Evolutionary conservation across 768 basidiomycete genomes (phyloP), one percentile per base, ranked within the genome.

Genomic region (Psilocybe cyanescens): DNA sequence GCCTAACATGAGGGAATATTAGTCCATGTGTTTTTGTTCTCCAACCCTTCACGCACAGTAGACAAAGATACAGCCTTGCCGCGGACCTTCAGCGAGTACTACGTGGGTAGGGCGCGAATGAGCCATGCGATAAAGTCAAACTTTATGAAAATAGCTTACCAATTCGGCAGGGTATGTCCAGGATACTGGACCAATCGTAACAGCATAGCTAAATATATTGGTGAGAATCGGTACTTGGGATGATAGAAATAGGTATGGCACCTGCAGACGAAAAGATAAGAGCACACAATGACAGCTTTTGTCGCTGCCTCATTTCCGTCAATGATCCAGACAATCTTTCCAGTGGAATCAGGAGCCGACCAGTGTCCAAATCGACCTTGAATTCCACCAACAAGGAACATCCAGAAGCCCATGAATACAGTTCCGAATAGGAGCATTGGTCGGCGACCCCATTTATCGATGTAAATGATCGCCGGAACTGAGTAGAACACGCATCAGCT

Each of bases 391-490:
- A 92, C 91, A 52, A 91, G 84, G 78, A 79, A 87, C 65, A 92
- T 82, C 81, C 84, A 92, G 80, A 88, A 86, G 52, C 87, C 87
- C 91, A 92, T 91, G 59, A 85, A 69, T 3, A 85, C 72, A 2
- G 86, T 84, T 30, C 88, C 91, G 53, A 74, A 75, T 59, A 93
- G 77, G 1, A 93, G 77, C 80, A 92, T 88, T 4, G 91, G 90
- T 17, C 90, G 82, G 44, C 91, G 88, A 60, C 91, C 91, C 88
- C 89, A 91, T 73, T 78, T 81, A 72, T 93, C 91, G 67, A 91
- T 90, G 76, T 85, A 91, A 67, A 81, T 75, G 64, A 83, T 83
- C 4, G 81, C 81, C 19, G 81, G 81, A 30, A 83, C 75, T 67
- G 78, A 78, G 65, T 76, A 68, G n/a, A 48, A 69, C 41, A 82